These are phyloP conservation scores for Dysphania ambrosioides DNA, from an alignment of 148 eudicot genomes.

Conservation along the genomic window DNA sequence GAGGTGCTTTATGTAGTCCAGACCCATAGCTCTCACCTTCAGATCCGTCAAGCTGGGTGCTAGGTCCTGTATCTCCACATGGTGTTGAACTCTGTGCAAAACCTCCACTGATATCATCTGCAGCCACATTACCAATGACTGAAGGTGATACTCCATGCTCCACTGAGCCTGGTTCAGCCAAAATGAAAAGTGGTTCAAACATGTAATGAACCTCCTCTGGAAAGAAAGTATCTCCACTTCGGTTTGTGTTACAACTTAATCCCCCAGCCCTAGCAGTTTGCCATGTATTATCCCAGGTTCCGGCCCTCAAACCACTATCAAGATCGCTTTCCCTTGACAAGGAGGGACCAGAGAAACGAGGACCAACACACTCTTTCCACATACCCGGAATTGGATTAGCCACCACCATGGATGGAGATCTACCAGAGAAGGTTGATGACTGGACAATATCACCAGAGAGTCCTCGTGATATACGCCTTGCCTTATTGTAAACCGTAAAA, in stretches of 20 bases:
- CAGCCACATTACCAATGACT: constrained; percentile 35
- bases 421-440: constrained; percentile 48
- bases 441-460: constrained; percentile 48
- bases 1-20: constrained; percentile 53
- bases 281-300: constrained; percentile 87
- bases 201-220: constrained; percentile 72
- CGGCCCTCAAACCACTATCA: constrained; percentile 65
- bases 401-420: constrained; percentile 62
- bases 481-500: constrained; percentile 94
- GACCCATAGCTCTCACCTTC: constrained; percentile 60
- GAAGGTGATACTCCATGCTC: constrained; percentile 67
- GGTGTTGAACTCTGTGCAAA: constrained; percentile 47
- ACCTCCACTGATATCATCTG: constrained; percentile 67
- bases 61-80: constrained; percentile 51
- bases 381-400: constrained; percentile 63
- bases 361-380: constrained; percentile 88
- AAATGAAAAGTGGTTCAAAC: constrained; percentile 95
- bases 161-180: constrained; percentile 91
- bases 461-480: constrained; percentile 75
- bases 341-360: constrained; percentile 62
- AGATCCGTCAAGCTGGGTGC: constrained; percentile 65
- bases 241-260: constrained; percentile 56
- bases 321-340: constrained; percentile 68
- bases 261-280: constrained; percentile 76
- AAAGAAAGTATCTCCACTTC: constrained; percentile 48